Base-by-base conservation (phyloP, 1,284 basidiomycete species). In the Apiotrichum laibachii region DNA sequence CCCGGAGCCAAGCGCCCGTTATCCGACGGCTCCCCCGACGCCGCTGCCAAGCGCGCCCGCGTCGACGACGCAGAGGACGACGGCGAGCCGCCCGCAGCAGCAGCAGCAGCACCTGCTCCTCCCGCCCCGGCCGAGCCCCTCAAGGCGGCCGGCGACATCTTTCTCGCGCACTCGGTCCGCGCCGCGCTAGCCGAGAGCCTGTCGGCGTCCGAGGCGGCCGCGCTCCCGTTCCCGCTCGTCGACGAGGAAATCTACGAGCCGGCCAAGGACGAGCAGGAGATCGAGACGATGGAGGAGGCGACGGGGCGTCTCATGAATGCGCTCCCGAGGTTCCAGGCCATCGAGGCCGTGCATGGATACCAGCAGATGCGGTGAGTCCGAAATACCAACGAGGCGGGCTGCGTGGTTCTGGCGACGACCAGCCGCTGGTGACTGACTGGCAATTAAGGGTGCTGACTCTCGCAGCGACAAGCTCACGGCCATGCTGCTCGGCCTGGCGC, bases 241-340 rank as follows among this genome's bases (percentile, higher is more conserved):
- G 76, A 77, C 48, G 72, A 70, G 48, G 75, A 76, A 65, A 72
- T 74, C 39, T 77, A 77, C 57, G 72, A 77, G 50, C 76, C 76
- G 9, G 73, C 73, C 0, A 53, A 66, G 37, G 76, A 77, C 51
- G 65, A 65, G 7, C 69, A 70, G 16, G 39, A 59, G 47, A 68
- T 67, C 66, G 74, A 77, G 57, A 71, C 72, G 5, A 62, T 75
- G 10, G 76, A 77, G n/a, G 49, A 74, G 50, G 68, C 74, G 16
- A 76, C 75, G 11, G 66, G 61, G 26, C 66, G 72, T 33, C 67
- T 76, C 1, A 61, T 79, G 3, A 62, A 61, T 15, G 40, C 57
- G 18, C 47, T 79, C 12, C 77, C 77, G 2, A 54, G 76, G 6
- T 70, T 71, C 0, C 77, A 78, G 56, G 74, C 77, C 26, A 77